Base-by-base conservation (phyloP, 2,329 filamentous ascomycete species). In the Aspergillus sp. region DNA sequence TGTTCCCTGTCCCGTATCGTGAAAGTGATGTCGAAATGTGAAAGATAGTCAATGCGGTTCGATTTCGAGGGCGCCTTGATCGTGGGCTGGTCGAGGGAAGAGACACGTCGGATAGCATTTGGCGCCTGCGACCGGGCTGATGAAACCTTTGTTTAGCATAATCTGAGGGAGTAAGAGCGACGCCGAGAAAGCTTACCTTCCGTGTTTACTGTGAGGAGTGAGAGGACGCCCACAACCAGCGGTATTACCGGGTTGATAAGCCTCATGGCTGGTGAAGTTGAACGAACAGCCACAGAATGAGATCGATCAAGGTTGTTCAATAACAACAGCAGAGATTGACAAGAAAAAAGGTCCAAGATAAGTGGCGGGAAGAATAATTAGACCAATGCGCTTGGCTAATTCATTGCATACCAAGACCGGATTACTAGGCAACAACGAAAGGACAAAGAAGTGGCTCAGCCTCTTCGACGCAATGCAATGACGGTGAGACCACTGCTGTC, bases 21-120 rank as follows among this genome's bases (percentile, higher is more conserved):
- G 73, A 99, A 97, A 31, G 85, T 87, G 61, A 99, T 79, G 68
- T 96, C 90, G 74, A 99, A 99, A 21, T 86, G 80, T 14, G 92
- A 93, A 56, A 90, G 80, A 49, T 92, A 87, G 70, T 95, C 88
- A 47, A 96, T 85, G 58, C 89, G 87, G 71, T 91, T 31, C 15
- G 52, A 47, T 47, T 19, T 86, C 46, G 89, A 90, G 15, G 88
- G 87, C 0, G 92, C 91, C 68, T 91, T 86, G 63, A 99, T 89
- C 59, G 86, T 82, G 33, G 90, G 84, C 70, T 92, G 84, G 61
- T 93, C 87, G 63, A 97, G 77, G 47, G 86, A 80, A 12, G 87
- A 87, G 50, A 97, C 79, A 69, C 89, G 87, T 65, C 82, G 85
- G 61, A 99, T 81, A 33, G 92, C 91, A 68, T 90, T 90, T 65